These are phyloP conservation scores for Oryza meyeriana DNA, from an alignment of 176 grass and related monocot species.

Conservation along the genomic window DNA sequence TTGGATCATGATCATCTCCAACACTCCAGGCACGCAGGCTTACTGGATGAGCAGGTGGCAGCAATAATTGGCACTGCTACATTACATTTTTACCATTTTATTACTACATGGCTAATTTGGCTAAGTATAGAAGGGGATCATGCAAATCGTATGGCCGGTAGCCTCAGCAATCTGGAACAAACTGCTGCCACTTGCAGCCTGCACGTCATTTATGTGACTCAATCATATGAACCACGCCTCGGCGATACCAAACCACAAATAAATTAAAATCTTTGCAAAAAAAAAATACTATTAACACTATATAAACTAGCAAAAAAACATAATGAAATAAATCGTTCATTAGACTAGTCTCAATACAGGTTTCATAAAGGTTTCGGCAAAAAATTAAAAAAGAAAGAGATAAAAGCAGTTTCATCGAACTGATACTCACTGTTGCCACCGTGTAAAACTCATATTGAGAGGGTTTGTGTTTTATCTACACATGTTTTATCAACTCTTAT, in stretches of 20 bases:
- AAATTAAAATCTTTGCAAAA: not conserved
- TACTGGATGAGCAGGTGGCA: too few species aligned
- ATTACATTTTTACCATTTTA: not conserved
- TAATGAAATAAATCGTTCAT: not conserved
- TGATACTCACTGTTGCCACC: too few species aligned
- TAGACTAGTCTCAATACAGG: not conserved
- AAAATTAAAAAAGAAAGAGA: too few species aligned
- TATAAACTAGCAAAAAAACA: not conserved
- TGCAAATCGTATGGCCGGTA: constrained; percentile 18
- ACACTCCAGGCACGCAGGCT: not conserved
- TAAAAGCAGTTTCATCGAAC: too few species aligned
- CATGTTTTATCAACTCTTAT: too few species aligned
- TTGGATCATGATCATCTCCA: not conserved
- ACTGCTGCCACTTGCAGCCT: constrained; percentile 23
- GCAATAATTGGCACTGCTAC: constrained; percentile 11
- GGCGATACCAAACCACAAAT: not conserved
- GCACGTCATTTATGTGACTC: constrained; percentile 54
- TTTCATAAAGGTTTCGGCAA: too few species aligned
- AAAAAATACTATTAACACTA: too few species aligned
- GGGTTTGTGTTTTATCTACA: too few species aligned
- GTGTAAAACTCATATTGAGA: too few species aligned
- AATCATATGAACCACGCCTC: constrained; percentile 35
- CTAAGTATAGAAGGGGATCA: not conserved
- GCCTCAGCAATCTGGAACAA: constrained; percentile 11
- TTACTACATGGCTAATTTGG: not conserved